These are phyloP conservation scores for Lolium rigidum DNA, from an alignment of 176 grass and related monocot genomes.

Conservation along the genomic window DNA sequence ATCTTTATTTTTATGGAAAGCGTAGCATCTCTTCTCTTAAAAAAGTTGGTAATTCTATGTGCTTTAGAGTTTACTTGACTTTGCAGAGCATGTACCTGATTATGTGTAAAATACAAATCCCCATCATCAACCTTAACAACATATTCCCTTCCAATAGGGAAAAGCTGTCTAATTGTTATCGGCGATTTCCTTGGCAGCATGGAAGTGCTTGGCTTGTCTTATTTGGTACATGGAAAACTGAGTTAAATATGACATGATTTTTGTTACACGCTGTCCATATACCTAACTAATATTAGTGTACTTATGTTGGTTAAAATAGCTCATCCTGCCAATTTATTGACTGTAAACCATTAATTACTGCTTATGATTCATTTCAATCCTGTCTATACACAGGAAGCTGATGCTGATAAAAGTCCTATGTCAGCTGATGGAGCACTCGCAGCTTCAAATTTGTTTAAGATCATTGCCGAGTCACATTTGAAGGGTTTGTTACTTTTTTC, in stretches of 20 bases:
- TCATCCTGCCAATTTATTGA: constrained; percentile 16
- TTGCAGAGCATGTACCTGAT: constrained; percentile 25
- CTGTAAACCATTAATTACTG: constrained; percentile 19
- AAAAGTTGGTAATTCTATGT: constrained; percentile 1
- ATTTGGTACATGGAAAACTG: constrained; percentile 6
- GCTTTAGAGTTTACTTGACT: constrained; percentile 13
- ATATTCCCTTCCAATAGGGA: constrained; percentile 25
- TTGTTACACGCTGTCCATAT: constrained; percentile 1
- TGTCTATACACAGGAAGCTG: constrained; percentile 56
- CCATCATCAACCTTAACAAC: not conserved
- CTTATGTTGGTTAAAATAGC: constrained; percentile 6
- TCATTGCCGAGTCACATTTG: constrained; percentile 90
- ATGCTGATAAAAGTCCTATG: constrained; percentile 63
- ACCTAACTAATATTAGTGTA: constrained; percentile 9
- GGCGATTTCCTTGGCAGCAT: constrained; percentile 7
- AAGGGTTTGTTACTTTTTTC: constrained; percentile 66
- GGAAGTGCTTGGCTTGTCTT: constrained; percentile 32
- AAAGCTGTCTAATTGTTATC: constrained; percentile 27
- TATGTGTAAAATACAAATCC: constrained; percentile 30
- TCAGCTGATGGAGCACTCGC: constrained; percentile 78
- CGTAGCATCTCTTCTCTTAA: not conserved
- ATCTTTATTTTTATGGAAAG: constrained; percentile 20
- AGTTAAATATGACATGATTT: constrained; percentile 34
- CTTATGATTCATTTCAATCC: constrained; percentile 27
- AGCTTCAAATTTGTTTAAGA: constrained; percentile 86